Evolutionary conservation across 768 basidiomycete genomes (phyloP), one percentile per base, ranked within the genome.

Genomic region (Suillus americanus): DNA sequence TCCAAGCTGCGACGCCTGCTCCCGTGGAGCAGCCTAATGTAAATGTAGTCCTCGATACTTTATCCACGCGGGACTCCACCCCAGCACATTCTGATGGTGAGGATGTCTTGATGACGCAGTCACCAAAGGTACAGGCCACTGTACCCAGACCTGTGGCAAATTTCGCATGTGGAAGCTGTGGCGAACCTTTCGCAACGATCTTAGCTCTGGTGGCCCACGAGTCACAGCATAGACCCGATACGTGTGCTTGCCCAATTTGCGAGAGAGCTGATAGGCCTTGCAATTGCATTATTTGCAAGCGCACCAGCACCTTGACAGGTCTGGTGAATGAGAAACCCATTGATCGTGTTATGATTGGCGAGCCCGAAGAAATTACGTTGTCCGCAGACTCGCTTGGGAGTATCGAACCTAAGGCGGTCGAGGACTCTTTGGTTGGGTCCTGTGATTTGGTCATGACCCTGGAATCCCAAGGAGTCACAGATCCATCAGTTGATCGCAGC

Each of bases 231-330:
- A 8, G 5, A 54, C 3, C 57, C 23, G 12, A 18, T n/a, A 7
- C 37, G 9, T 43, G 35, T 33, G 45, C 61, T 13, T 60, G 16
- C 23, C 6, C 35, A 16, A 25, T 41, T 6, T 16, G 23, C 56
- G 50, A 59, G 25, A 64, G 63, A 20, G 63, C 60, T 25, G 60
- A 18, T 14, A 20, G 16, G 14, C 28, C 66, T 45, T 62, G 46
- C 25, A 2, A 12, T 3, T 62, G 69, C 41, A 5, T 33, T 5
- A 62, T 60, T 30, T 71, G 72, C 30, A 56, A 48, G 37, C 67
- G 46, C 37, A 9, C 56, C 16, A 16, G 16, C 38, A 25, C 56
- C 13, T 38, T 2, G 33, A 10, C 54, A 23, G n/a, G 4, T n/a
- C n/a, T 9, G 56, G 35, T 25, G 56, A 18, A 57, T 40, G 56